Evolutionary conservation across 2,329 filamentous ascomycete species (phyloP), one percentile per base, ranked within the genome.

Genomic region (Byssothecium circinans): DNA sequence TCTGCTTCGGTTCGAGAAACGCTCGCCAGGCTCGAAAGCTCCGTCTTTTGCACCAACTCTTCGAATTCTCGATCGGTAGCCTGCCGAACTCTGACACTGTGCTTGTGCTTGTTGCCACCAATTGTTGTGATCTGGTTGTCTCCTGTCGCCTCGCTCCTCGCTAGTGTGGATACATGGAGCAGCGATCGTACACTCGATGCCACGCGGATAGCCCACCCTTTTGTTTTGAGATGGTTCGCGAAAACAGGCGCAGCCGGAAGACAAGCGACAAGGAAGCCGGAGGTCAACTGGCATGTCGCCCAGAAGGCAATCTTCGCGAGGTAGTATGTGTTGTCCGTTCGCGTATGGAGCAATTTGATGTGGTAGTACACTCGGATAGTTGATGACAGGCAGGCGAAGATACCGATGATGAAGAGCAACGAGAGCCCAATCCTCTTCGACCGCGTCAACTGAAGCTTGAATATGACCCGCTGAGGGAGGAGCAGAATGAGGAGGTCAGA

Each of bases 211-310:
- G 32, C 41, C 41, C 41, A 43, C 6, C 18, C 18, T 20, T 43
- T 14, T 17, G 35, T 22, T n/a, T 27, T n/a, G 15, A 35, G 7
- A 17, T 40, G 36, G 19, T 41, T 46, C 4, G 17, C 15, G n/a
- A 46, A 23, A 3, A 33, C 27, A 22, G 35, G 43, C 2, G 35
- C 11, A 2, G 37, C 27, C 4, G 43, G 22, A 20, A 46, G 18
- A 15, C 25, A 40, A 2, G 43, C 43, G 8, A 46, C 43, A n/a
- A 46, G 43, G 27, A 46, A 46, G 2, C 43, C 43, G 17, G 37
- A 27, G 2, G 43, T 35, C 15, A 46, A 23, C 17, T 46, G 25
- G 14, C 5, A 18, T 12, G 37, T 40, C 7, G 27, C 25, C 18
- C 23, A 46, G 19, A 46, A 33, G 18, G 34, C 27, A 3, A 46